These are phyloP conservation scores for Carpinus viminea DNA, from an alignment of 306 rosid genomes.

Conservation along the genomic window DNA sequence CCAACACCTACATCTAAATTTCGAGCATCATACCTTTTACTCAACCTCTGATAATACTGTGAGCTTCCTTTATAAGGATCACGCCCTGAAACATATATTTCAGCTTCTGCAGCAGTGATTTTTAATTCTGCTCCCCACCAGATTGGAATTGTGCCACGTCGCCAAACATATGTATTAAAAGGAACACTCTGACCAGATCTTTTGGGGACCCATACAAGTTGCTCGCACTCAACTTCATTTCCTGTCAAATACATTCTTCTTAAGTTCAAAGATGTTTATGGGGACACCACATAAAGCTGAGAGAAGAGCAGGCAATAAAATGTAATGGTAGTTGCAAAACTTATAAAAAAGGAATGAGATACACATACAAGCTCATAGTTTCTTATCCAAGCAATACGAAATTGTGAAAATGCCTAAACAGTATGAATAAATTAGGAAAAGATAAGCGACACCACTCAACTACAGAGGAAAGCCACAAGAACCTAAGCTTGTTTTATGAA, in stretches of 20 bases:
- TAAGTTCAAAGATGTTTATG: constrained; percentile 13
- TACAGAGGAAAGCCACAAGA: neutral
- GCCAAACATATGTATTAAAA: constrained; percentile 83
- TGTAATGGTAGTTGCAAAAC: neutral
- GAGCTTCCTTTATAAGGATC: constrained; percentile 90
- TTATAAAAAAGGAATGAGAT: neutral
- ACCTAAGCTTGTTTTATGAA: neutral
- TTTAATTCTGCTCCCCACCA: constrained; percentile 99
- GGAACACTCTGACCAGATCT: constrained; percentile 85
- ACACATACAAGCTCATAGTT: neutral
- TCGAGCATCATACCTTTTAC: constrained; percentile 83
- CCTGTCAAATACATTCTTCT: constrained; percentile 54
- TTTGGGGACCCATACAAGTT: constrained; percentile 92
- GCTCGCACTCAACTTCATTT: constrained; percentile 99
- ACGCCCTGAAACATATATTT: constrained; percentile 82
- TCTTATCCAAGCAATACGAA: neutral
- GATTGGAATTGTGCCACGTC: constrained; percentile 98
- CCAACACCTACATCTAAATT: constrained; percentile 48
- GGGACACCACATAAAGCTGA: constrained; percentile 21
- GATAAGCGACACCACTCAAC: neutral
- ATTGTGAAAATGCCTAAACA: neutral
- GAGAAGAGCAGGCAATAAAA: neutral
- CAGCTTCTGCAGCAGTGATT: constrained; percentile 97
- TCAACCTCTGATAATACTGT: constrained; percentile 82
- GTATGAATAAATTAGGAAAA: neutral